phyloP scores from a whole-genome alignment of 352 stramenopile species.

The Pythium periplocum region DNA sequence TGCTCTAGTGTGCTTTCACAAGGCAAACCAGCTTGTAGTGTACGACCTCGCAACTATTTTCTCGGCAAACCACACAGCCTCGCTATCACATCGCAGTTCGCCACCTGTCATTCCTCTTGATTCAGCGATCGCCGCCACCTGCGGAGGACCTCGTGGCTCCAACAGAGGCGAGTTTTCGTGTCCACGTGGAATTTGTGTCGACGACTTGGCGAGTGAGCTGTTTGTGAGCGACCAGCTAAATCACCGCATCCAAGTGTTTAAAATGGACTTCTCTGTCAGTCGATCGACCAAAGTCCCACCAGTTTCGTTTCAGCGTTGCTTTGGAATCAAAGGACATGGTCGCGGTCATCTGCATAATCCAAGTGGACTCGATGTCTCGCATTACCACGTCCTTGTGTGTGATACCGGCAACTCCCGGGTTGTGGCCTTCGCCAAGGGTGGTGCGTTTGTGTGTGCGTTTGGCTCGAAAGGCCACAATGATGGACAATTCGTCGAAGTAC shows the following conservation, averaged over 20 bases:
- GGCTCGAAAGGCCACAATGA: conserved; percentile 29
- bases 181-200: conserved; percentile 29
- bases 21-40: conserved; percentile 2
- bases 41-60: conserved; percentile 13
- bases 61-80: not conserved
- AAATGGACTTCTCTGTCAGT: conserved; percentile 16
- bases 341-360: conserved; percentile 34
- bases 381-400: conserved; percentile 65
- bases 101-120: conserved; percentile 2
- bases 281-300: not conserved
- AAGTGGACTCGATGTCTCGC: conserved; percentile 43
- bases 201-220: conserved; percentile 52
- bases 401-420: conserved; percentile 51
- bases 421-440: conserved; percentile 49
- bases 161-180: conserved; percentile 4
- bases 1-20: conserved; percentile 7
- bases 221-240: conserved; percentile 50
- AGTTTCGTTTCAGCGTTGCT: conserved; percentile 14
- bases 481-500: conserved; percentile 40
- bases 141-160: not conserved
- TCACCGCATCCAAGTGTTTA: conserved; percentile 46
- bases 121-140: not conserved
- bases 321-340: conserved; percentile 27
- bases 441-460: conserved; percentile 38
- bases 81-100: not conserved